phyloP scores from a whole-genome alignment of 768 basidiomycete genomes.

The Phlebiopsis gigantea region DNA sequence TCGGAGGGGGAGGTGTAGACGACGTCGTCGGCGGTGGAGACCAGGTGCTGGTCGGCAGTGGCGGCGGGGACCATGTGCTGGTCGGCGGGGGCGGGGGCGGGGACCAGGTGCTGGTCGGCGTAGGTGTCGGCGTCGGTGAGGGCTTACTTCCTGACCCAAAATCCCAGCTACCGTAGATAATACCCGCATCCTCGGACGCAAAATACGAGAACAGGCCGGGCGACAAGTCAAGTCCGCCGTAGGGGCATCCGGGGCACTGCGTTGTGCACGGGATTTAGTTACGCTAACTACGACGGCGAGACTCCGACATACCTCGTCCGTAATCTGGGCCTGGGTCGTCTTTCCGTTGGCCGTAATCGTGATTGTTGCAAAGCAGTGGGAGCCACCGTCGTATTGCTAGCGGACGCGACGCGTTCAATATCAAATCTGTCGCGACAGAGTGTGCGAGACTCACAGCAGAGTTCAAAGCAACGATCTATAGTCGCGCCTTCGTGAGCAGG shows the following conservation, averaged over 20 bases:
- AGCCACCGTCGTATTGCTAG: constrained; percentile 49
- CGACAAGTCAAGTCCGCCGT: constrained; percentile 58
- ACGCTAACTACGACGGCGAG: not conserved
- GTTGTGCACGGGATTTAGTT: not conserved
- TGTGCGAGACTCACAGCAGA: constrained; percentile 16
- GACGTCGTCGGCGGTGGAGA: not conserved
- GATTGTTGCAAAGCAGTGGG: constrained; percentile 53
- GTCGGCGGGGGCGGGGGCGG: constrained; percentile 10
- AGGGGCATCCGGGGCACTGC: constrained; percentile 63
- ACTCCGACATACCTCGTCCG: constrained; percentile 44
- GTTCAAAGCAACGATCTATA: constrained; percentile 47
- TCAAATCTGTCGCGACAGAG: not conserved
- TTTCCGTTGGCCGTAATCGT: constrained; percentile 57
- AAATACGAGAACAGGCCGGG: constrained; percentile 53
- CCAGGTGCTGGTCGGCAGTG: too few relatives aligned
- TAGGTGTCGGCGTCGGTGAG: constrained; percentile 6
- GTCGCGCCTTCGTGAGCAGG: not conserved
- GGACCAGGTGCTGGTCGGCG: constrained; percentile 9
- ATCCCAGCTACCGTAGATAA: constrained; percentile 47
- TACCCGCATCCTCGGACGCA: constrained; percentile 35
- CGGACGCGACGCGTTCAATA: constrained; percentile 7
- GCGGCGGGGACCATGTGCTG: constrained; percentile 8
- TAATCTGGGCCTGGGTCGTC: constrained; percentile 47
- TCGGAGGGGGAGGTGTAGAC: not conserved
- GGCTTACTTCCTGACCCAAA: constrained; percentile 20